Evolutionary conservation across 257 asterid species (phyloP), one percentile per base, ranked within the genome.

Genomic region (Capsicum rhomboideum): DNA sequence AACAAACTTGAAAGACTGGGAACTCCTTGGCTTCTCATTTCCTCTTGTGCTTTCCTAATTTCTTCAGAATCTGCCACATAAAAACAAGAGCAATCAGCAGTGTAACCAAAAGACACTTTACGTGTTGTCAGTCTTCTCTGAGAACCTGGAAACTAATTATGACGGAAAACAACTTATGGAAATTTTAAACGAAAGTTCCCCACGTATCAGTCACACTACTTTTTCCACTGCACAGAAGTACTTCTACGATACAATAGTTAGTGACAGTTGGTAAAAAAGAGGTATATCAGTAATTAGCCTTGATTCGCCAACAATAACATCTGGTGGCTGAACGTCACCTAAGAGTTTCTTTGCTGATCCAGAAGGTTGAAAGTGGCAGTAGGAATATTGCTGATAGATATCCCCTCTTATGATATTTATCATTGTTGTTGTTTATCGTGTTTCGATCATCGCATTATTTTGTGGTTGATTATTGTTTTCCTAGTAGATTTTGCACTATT

Each of bases 11-110:
- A 90, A 83, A 94, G 89, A 56, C 98, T 92, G 2, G 99, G 99
- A 72, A 91, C 96, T 21, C 99, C 99, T 87, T 96, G 98, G 91
- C 50, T 88, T 90, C 98, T 95, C 99, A 96, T 96, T 90, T 96
- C 99, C 89, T 94, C 99, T 86, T 96, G 98, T 58, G 98, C 98
- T 68, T 94, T 92, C 87, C 88, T 93, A 88, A 96, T 85, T 91
- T 96, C 99, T 88, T 96, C 99, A 2, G 99, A 90, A 88, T 96
- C 99, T 94, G 93, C 26, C 34, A 85, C 44, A 68, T 20, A 61
- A 69, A 77, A 58, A 53, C 64, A 89, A 17, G 52, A 46, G 12
- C 58, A 84, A 54, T 66, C 84, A 77, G 82, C 80, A 74, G 59
- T 44, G 59, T 23, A 23, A 7, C 80, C 23, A 74, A 74, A n/a